phyloP scores from a whole-genome alignment of 495 filamentous ascomycete species.

The Penicillium argentinense region DNA sequence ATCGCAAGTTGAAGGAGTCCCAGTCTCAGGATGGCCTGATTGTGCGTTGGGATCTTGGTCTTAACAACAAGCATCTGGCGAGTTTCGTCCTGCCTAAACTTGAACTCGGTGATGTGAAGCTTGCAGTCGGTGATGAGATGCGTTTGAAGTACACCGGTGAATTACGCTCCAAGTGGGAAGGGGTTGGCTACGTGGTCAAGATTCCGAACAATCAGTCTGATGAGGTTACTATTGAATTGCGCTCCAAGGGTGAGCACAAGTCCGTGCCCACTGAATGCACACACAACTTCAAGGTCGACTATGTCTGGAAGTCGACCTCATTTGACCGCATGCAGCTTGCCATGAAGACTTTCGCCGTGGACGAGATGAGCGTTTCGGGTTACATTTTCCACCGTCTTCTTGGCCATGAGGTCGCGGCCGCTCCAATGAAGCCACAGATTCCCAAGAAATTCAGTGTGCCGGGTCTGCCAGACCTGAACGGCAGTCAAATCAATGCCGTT shows the following conservation, averaged over 20 bases:
- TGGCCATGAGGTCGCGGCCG: slow-evolving; percentile 92
- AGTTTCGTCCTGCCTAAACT: slow-evolving; percentile 97
- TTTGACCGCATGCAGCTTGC: slow-evolving; percentile 99
- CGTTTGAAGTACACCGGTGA: slow-evolving; percentile 94
- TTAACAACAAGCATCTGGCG: slow-evolving; percentile 97
- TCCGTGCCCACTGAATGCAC: slow-evolving; percentile 96
- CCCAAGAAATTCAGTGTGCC: slow-evolving; percentile 97
- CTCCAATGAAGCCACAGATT: slow-evolving; percentile 94
- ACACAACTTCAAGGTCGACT: slow-evolving; percentile 96
- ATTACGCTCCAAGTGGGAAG: slow-evolving; percentile 92
- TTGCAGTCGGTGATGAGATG: slow-evolving; percentile 99
- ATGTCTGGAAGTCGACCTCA: slow-evolving; percentile 99
- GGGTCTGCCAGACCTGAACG: slow-evolving; percentile 92
- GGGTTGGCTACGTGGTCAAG: slow-evolving; percentile 98
- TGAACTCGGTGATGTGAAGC: slow-evolving; percentile 95
- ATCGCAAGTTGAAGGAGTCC: slow-evolving; percentile 97
- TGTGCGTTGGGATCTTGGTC: slow-evolving; percentile 92
- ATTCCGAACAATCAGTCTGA: slow-evolving; percentile 99
- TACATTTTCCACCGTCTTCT: slow-evolving; percentile 99
- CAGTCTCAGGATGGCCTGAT: slow-evolving; percentile 93
- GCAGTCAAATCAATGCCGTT: slow-evolving; percentile 93
- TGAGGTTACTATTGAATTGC: slow-evolving; percentile 93
- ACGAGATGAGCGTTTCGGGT: slow-evolving; percentile 97
- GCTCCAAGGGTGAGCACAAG: slow-evolving; percentile 87
- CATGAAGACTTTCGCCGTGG: slow-evolving; percentile 98